Evolutionary conservation across 2,329 filamentous ascomycete genomes (phyloP), one percentile per base, ranked within the genome.

Genomic region (Rosellinia necatrix): DNA sequence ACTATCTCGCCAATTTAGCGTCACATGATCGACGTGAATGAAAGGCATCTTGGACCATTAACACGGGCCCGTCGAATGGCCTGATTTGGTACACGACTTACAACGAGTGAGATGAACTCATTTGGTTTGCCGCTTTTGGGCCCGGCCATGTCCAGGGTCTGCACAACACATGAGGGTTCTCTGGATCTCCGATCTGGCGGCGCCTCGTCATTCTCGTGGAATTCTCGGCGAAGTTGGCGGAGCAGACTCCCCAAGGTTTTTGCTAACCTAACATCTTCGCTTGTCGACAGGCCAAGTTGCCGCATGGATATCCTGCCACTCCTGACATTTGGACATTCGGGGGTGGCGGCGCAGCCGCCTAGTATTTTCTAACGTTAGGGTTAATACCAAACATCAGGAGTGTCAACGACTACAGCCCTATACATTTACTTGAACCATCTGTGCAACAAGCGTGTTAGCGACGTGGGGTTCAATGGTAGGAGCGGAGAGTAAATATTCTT

Each of bases 71-170:
- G 4, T 13, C 19, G 6, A 21, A 12, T n/a, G 5, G 19, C 4
- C 12, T 15, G 22, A 8, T 46, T n/a, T 27, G 7, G 21, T 48
- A 6, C 3, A 19, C 25, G 21, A 13, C 51, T 35, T 13, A 53
- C 51, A 8, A 53, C 51, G 17, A 53, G 34, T 4, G 51, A 53
- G 35, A 53, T 19, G 4, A 48, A 53, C 2, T 40, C 42, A 27
- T 10, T 7, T 27, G 25, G 6, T 17, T 38, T 10, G 8, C 8
- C 0, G 6, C 6, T 21, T 19, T 5, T 8, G 4, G n/a, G n/a
- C n/a, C 10, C 3, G n/a, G 10, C 10, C 12, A 8, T 8, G n/a
- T 43, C 12, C 5, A 42, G n/a, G 2, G 27, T 13, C 21, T 37
- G 51, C 27, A 42, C 12, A 43, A 24, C 25, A 43, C 44, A 54